Conservation (phyloP, 768 basidiomycete genomes). For the Podaxis rugospora region DNA sequence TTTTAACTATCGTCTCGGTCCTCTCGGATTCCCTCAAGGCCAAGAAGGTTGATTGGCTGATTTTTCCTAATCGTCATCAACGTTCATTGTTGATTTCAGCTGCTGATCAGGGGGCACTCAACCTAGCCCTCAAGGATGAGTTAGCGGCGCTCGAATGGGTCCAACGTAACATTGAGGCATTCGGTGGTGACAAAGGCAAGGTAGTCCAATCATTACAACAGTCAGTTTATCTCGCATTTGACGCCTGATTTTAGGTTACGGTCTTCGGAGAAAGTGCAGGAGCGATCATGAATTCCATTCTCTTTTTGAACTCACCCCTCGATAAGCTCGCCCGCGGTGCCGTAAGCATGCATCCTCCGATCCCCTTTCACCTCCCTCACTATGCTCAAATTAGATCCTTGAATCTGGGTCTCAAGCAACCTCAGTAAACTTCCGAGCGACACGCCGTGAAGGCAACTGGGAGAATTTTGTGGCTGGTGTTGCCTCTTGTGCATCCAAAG, state of each 20-base stretch:
- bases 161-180: constrained; percentile 51
- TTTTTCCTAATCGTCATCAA: not conserved
- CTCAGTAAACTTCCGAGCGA: constrained; percentile 25
- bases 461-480: constrained; percentile 33
- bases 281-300: constrained; percentile 38
- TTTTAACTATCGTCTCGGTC: constrained; percentile 38
- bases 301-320: constrained; percentile 30
- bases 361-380: not conserved
- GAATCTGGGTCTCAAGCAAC: constrained; percentile 35
- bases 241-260: constrained; percentile 33
- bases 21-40: constrained; percentile 42
- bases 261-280: constrained; percentile 55
- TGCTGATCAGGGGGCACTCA: constrained; percentile 30
- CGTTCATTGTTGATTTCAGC: constrained; percentile 19
- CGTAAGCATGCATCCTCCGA: constrained; percentile 7
- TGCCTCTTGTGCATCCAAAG: constrained; percentile 25
- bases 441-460: constrained; percentile 30
- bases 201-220: constrained; percentile 5
- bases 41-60: constrained; percentile 22
- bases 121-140: constrained; percentile 45
- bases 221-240: not conserved
- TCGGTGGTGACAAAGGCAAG: constrained; percentile 50
- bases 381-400: constrained; percentile 27
- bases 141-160: constrained; percentile 48
- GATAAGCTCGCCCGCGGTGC: constrained; percentile 30